These are phyloP conservation scores for Macrotyloma uniflorum DNA, from an alignment of 306 rosid species.

Conservation along the genomic window DNA sequence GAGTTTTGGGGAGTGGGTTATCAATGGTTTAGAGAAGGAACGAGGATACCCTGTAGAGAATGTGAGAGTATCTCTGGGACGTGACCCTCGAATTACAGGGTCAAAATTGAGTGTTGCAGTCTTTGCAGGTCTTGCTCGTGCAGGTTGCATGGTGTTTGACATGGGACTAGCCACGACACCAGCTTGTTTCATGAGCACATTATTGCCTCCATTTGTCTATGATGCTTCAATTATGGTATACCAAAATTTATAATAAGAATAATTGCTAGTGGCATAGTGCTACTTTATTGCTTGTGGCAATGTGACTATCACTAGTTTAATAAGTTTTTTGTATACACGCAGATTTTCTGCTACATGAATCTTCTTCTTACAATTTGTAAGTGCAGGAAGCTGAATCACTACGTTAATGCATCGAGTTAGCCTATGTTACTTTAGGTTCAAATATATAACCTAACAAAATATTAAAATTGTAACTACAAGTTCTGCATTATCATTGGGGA, in stretches of 20 bases:
- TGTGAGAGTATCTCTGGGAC: conserved; percentile 75
- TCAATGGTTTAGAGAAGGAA: conserved; percentile 54
- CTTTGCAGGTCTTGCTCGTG: conserved; percentile 72
- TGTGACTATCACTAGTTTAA: no score
- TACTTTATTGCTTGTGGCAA: background rate
- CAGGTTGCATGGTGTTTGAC: conserved; percentile 75
- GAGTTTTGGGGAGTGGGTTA: conserved; percentile 93
- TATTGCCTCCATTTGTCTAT: conserved; percentile 71
- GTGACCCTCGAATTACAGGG: conserved; percentile 79
- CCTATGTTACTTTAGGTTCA: background rate
- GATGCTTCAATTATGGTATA: conserved; percentile 93
- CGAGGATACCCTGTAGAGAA: conserved; percentile 44
- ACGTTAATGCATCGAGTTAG: no score
- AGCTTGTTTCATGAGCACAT: conserved; percentile 97
- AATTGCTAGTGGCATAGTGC: background rate
- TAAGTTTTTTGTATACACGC: no score
- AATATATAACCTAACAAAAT: background rate
- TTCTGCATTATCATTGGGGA: background rate
- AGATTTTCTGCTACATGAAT: no score
- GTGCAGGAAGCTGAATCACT: no score
- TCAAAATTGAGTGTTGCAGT: conserved; percentile 66
- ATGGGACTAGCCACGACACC: conserved; percentile 93
- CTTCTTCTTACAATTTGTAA: no score
- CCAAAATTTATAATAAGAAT: background rate
- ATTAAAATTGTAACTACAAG: background rate